These are phyloP conservation scores for Magnusiomyces starmeri DNA, from an alignment of 1,139 yeast genomes.

Conservation along the genomic window DNA sequence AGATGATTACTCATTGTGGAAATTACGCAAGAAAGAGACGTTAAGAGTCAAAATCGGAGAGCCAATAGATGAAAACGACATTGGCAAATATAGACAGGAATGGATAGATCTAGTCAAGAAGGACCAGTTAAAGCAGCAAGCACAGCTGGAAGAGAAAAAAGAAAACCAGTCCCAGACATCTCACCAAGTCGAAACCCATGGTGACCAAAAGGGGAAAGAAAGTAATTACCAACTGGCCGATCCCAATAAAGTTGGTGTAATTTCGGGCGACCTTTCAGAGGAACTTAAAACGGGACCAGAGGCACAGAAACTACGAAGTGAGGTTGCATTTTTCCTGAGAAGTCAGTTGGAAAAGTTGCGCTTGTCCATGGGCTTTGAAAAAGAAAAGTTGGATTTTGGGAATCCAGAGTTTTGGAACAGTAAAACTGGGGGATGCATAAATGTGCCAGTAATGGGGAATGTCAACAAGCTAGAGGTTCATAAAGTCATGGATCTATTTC, in stretches of 20 bases:
- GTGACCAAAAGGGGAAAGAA: slow-evolving; percentile 4
- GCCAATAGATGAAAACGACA: slow-evolving; percentile 54
- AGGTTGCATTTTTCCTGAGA: slow-evolving; percentile 63
- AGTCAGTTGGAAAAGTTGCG: slow-evolving; percentile 56
- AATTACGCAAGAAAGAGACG: slow-evolving; percentile 50
- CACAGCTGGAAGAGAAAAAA: background rate
- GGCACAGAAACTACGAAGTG: slow-evolving; percentile 58
- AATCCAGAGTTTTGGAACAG: slow-evolving; percentile 63
- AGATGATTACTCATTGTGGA: slow-evolving; percentile 38
- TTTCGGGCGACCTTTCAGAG: slow-evolving; percentile 45
- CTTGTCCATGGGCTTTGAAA: slow-evolving; percentile 42
- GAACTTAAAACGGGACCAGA: slow-evolving; percentile 56
- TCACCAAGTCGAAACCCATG: slow-evolving; percentile 6
- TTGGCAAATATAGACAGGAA: slow-evolving; percentile 52
- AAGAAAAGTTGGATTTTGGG: slow-evolving; percentile 45
- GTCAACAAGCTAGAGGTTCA: slow-evolving; percentile 16
- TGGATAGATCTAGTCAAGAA: slow-evolving; percentile 61
- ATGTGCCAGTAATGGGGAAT: slow-evolving; percentile 18
- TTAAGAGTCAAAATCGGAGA: slow-evolving; percentile 66
- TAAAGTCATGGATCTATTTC: slow-evolving; percentile 3
- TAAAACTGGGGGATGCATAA: slow-evolving; percentile 12
- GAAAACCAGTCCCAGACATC: too few species aligned
- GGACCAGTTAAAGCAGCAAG: slow-evolving; percentile 35
- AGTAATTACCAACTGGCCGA: background rate
- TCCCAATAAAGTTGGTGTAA: slow-evolving; percentile 5